Evolutionary conservation across 805 yeast genomes (phyloP).

Genomic region (Candida rishiriensis): DNA sequence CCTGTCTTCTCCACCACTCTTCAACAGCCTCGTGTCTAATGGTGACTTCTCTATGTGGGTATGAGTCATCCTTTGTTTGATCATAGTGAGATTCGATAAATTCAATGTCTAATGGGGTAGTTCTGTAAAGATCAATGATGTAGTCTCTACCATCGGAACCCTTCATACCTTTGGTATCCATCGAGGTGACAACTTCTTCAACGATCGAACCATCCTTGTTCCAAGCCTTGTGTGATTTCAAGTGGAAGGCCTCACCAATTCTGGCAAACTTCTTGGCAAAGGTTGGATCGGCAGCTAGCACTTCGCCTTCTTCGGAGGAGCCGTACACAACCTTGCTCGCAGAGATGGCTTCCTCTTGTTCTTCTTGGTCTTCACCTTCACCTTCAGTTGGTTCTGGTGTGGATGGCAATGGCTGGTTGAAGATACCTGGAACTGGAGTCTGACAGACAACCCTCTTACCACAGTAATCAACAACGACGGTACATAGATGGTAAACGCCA

Average conservation of each 20-base stretch:
- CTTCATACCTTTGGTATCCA: constrained; percentile 76
- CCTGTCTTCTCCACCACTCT: constrained; percentile 79
- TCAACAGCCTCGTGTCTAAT: constrained; percentile 86
- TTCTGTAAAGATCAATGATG: constrained; percentile 75
- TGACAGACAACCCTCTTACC: constrained; percentile 89
- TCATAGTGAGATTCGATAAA: constrained; percentile 60
- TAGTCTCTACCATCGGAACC: constrained; percentile 87
- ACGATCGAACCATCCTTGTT: constrained; percentile 38
- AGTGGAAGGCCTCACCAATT: constrained; percentile 71
- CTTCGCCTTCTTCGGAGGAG: constrained; percentile 52
- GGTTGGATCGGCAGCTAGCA: constrained; percentile 44
- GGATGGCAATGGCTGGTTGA: constrained; percentile 34
- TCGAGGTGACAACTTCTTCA: constrained; percentile 57
- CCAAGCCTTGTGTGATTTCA: constrained; percentile 63
- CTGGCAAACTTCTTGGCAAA: constrained; percentile 54
- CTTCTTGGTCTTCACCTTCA: constrained; percentile 31
- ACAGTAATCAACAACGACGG: constrained; percentile 84
- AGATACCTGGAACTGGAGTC: constrained; percentile 93
- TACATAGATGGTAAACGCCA: constrained; percentile 67
- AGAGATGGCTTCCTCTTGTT: constrained; percentile 31
- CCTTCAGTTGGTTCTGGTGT: constrained; percentile 35
- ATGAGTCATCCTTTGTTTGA: constrained; percentile 41
- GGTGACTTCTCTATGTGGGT: constrained; percentile 78
- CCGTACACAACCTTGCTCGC: constrained; percentile 68
- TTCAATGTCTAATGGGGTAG: constrained; percentile 79